Base-by-base conservation (phyloP, 2,329 filamentous ascomycete genomes). In the Colletotrichum plurivorum region DNA sequence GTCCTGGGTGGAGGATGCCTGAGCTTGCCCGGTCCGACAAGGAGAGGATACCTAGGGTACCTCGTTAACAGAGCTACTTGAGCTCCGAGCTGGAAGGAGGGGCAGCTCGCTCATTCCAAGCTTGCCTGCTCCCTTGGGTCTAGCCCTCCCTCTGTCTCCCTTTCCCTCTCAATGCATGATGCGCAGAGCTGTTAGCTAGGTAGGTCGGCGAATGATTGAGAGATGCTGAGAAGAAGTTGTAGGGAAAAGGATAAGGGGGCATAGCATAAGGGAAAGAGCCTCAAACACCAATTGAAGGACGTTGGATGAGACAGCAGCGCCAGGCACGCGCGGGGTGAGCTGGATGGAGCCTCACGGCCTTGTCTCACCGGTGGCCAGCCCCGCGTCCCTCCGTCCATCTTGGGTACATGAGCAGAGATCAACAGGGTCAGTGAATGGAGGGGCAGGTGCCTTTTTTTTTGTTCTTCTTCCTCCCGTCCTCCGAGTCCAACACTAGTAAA, bases 51-150 rank as follows among this genome's bases (percentile, higher is more conserved):
- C 31, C 31, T 4, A 36, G 31, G 31, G 31, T 36, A 36, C 31
- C 31, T 36, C 31, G 22, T 15, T 65, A 51, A 22, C 7, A 46
- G 41, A 61, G 20, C 41, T 66, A 43, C 57, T 18, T 45, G 31
- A 36, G 31, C 31, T 36, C 31, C 31, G 31, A 36, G 41, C 41
- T 43, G 41, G 41, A 43, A 15, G 41, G 41, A 43, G 41, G 41
- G 41, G 41, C 41, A 43, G 41, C 41, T 41, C 6, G 59, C 64
- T 67, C 39, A 58, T 58, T 68, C 60, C 45, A 39, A 59, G 16
- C 16, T 49, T 46, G 65, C 65, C 64, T 58, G 60, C 60, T 68
- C 65, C 65, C 64, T 67, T 57, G 25, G 59, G 59, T 31, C 52
- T 67, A 63, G 45, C 45, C 63, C 27, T 66, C 52, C 64, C 60